Evolutionary conservation across 2,329 filamentous ascomycete species (phyloP).

Genomic region (Orbilia blumenaviensis): DNA sequence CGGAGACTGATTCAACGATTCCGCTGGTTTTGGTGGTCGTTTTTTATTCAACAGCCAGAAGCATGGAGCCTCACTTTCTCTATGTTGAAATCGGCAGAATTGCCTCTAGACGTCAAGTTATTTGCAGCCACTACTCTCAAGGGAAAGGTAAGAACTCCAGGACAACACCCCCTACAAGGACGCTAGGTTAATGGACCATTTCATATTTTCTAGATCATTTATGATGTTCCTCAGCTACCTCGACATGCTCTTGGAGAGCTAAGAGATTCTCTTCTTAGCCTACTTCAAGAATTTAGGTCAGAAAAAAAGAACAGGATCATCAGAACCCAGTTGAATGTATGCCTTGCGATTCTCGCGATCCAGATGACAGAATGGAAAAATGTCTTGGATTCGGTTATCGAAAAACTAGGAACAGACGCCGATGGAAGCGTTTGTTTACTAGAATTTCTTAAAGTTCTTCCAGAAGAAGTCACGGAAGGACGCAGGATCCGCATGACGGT

Average conservation of each 20-base stretch:
- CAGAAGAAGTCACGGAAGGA: slow-evolving; percentile 98
- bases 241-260: slow-evolving; percentile 77
- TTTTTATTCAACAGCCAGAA: slow-evolving; percentile 70
- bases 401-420: slow-evolving; percentile 77
- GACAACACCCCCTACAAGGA: neutral
- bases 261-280: slow-evolving; percentile 81
- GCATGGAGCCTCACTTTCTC: slow-evolving; percentile 90
- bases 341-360: slow-evolving; percentile 90
- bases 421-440: slow-evolving; percentile 86
- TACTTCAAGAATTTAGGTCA: slow-evolving; percentile 81
- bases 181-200: neutral
- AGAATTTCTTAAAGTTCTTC: slow-evolving; percentile 94
- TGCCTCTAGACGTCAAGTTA: slow-evolving; percentile 80
- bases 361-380: slow-evolving; percentile 97
- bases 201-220: slow-evolving; percentile 77
- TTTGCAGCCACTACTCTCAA: slow-evolving; percentile 97
- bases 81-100: slow-evolving; percentile 82
- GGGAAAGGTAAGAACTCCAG: slow-evolving; percentile 79
- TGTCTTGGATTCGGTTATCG: slow-evolving; percentile 82
- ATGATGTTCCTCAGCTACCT: slow-evolving; percentile 90
- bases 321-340: slow-evolving; percentile 91
- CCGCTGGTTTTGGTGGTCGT: slow-evolving; percentile 26
- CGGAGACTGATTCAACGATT: slow-evolving; percentile 47
- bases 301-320: slow-evolving; percentile 79
- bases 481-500: slow-evolving; percentile 99